A percentile compares a stretch with the other conserved stretches of the same genome.
phyloP scores from a whole-genome alignment of 78 protist species.

The Dictyostelium brefeldianum region DNA sequence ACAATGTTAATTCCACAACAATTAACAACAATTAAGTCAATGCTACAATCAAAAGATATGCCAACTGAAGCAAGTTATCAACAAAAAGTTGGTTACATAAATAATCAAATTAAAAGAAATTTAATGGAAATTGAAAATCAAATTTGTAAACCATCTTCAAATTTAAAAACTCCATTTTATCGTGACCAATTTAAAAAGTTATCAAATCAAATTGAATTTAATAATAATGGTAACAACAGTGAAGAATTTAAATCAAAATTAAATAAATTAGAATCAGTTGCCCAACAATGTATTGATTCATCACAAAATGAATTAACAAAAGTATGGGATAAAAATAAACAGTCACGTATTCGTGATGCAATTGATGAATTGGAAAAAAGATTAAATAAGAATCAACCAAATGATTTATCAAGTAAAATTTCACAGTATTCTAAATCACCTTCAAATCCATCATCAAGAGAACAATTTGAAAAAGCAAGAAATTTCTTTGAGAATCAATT shows the following conservation, averaged over 20 bases:
- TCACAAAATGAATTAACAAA: neutral
- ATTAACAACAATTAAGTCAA: constrained; percentile 38
- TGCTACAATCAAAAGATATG: constrained; percentile 28
- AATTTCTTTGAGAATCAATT: neutral
- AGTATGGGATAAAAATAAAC: constrained; percentile 14
- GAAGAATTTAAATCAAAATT: neutral
- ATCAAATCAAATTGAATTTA: neutral
- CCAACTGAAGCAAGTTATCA: constrained; percentile 8
- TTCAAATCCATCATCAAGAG: neutral
- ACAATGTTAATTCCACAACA: constrained; percentile 43
- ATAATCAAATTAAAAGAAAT: constrained; percentile 40
- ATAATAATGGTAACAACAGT: neutral
- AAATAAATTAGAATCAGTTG: neutral
- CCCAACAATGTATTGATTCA: neutral
- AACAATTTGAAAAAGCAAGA: constrained; percentile 1
- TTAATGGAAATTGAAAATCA: constrained; percentile 19
- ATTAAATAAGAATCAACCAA: neutral
- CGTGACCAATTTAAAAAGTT: neutral
- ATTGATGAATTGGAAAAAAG: constrained; percentile 27
- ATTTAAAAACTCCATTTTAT: neutral
- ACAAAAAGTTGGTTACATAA: neutral
- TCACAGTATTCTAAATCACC: neutral
- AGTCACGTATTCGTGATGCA: constrained; percentile 43
- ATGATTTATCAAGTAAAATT: neutral
- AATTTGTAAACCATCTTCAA: neutral